Percentiles rank a stretch among this genome's conserved stretches.
phyloP scores from a whole-genome alignment of 139 green algal species.

The Coelastrella sp. region DNA sequence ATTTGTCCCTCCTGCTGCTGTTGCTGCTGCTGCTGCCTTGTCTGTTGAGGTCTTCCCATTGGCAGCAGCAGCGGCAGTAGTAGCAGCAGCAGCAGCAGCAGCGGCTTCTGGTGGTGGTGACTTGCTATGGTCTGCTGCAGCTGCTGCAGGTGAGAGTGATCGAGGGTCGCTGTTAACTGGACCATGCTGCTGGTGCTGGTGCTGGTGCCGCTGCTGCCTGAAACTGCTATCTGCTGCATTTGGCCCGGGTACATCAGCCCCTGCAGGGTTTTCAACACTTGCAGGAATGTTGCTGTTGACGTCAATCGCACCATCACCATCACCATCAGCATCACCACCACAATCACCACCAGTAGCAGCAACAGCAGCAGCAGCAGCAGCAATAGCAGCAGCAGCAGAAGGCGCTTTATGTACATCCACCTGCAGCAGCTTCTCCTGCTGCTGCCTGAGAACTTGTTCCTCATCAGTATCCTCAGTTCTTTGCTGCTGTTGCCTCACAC shows the following conservation, averaged over 20 bases:
- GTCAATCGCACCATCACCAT: too few species aligned
- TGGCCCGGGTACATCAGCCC: too few species aligned
- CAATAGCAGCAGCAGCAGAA: background rate
- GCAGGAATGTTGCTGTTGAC: too few species aligned
- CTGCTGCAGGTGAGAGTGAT: background rate
- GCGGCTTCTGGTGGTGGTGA: background rate
- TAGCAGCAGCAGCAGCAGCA: background rate
- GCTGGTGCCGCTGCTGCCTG: too few species aligned
- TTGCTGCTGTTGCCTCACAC: background rate
- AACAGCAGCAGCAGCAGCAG: background rate
- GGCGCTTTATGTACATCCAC: background rate
- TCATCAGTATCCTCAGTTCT: background rate
- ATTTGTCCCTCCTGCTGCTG: background rate
- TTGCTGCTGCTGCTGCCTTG: background rate
- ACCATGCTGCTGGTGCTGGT: background rate
- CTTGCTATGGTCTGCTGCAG: background rate
- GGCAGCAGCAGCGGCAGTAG: background rate
- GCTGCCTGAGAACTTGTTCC: background rate
- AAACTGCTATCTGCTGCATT: too few species aligned
- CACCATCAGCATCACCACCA: background rate
- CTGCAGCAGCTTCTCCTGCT: background rate
- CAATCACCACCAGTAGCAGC: background rate
- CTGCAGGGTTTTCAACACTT: too few species aligned
- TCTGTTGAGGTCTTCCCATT: too few species aligned
- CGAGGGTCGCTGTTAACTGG: background rate